Percentiles rank a stretch among this genome's conserved stretches.
Evolutionary conservation across 108 stramenopile genomes (phyloP).

Genomic region (Phaeodactylum tricornutum): DNA sequence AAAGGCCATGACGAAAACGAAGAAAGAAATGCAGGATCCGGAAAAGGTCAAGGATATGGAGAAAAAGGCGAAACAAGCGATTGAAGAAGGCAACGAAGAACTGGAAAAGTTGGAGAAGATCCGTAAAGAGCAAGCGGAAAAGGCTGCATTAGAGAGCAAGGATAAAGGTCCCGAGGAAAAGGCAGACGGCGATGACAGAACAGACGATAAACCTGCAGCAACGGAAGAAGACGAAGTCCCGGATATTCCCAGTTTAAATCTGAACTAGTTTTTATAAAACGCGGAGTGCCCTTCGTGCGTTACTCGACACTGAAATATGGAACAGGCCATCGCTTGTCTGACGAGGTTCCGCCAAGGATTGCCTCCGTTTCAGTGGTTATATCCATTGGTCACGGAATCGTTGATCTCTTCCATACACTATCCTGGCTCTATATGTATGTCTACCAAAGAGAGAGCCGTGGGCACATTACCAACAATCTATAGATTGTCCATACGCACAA

Average conservation of each 20-base stretch:
- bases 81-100: constrained; percentile 59
- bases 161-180: constrained; percentile 16
- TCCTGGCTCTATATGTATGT: too few species aligned
- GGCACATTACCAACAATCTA: too few species aligned
- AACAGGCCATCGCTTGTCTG: too few species aligned
- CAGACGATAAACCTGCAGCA: constrained; percentile 11
- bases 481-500: too few species aligned
- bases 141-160: constrained; percentile 14
- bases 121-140: constrained; percentile 20
- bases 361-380: too few species aligned
- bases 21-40: constrained; percentile 64
- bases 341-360: too few species aligned
- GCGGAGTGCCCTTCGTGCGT: too few species aligned
- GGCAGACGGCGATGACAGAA: constrained; percentile 18
- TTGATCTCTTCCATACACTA: too few species aligned
- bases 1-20: constrained; percentile 41
- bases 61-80: constrained; percentile 38
- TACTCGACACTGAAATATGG: too few species aligned
- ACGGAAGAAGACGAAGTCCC: constrained; percentile 27
- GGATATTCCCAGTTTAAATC: constrained; percentile 28
- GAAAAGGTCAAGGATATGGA: constrained; percentile 71
- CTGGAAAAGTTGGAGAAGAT: constrained; percentile 47
- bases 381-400: too few species aligned
- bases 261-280: too few species aligned
- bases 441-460: too few species aligned